Evolutionary conservation across 306 rosid genomes (phyloP).

Genomic region (Rosa multiflora): DNA sequence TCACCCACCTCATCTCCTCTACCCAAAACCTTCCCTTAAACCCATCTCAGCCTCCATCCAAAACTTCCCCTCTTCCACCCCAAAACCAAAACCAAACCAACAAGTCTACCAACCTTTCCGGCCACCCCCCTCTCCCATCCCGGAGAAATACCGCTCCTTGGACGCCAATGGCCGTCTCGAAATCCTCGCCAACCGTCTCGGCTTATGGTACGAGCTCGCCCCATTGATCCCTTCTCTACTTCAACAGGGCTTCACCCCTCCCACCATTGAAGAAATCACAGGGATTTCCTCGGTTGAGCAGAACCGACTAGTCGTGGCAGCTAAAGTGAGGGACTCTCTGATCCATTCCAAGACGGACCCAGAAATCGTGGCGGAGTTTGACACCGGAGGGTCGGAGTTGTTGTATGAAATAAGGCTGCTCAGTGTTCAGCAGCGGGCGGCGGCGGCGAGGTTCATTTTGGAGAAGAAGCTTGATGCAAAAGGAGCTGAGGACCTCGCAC

Average conservation of each 20-base stretch:
- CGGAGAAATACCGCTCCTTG: conserved; percentile 45
- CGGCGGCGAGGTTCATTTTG: conserved; percentile 57
- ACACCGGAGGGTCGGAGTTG: conserved; percentile 59
- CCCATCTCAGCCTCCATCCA: conserved; percentile 5
- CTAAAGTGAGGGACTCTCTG: conserved; percentile 79
- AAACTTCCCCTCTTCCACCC: conserved; percentile 3
- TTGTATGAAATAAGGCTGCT: conserved; percentile 74
- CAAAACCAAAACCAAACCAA: conserved; percentile 26
- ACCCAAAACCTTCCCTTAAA: background rate
- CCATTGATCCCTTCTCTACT: conserved; percentile 59
- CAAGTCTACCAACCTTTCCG: conserved; percentile 84
- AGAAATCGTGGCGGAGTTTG: conserved; percentile 42
- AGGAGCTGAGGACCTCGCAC: conserved; percentile 67
- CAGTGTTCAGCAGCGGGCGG: conserved; percentile 49
- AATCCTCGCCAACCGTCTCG: conserved; percentile 66
- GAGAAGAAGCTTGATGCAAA: conserved; percentile 39
- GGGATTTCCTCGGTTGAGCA: conserved; percentile 77
- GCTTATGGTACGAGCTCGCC: conserved; percentile 80
- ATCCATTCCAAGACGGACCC: conserved; percentile 50
- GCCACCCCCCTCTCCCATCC: conserved; percentile 70
- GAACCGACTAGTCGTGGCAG: conserved; percentile 59
- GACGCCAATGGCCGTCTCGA: conserved; percentile 53
- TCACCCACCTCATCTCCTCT: conserved; percentile 7
- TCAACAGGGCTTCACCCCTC: conserved; percentile 70
- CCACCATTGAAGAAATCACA: conserved; percentile 67